Percentiles rank a stretch among this genome's conserved stretches.
Evolutionary conservation across 2,329 filamentous ascomycete genomes (phyloP).

Genomic region (Aspergillus uvarum): DNA sequence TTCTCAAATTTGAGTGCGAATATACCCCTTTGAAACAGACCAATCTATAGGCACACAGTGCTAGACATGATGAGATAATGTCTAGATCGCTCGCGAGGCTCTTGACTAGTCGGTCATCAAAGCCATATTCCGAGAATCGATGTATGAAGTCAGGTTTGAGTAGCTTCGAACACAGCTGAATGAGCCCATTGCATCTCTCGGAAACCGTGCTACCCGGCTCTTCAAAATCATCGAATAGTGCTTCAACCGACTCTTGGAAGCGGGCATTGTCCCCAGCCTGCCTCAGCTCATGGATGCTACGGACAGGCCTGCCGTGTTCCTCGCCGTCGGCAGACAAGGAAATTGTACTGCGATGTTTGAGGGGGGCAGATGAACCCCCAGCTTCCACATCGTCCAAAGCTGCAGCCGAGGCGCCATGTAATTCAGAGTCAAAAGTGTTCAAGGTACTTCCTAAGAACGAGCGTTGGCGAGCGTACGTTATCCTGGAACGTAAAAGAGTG

Average conservation of each 20-base stretch:
- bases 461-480: conserved; percentile 61
- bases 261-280: conserved; percentile 58
- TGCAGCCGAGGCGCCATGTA: conserved; percentile 1
- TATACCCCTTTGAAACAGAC: conserved; percentile 28
- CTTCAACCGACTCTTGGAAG: conserved; percentile 56
- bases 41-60: conserved; percentile 35
- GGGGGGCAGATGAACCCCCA: conserved; percentile 7
- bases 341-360: conserved; percentile 14
- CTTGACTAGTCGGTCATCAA: conserved; percentile 67
- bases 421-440: conserved; percentile 14
- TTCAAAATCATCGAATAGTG: conserved; percentile 60
- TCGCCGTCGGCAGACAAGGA: conserved; percentile 48
- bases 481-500: conserved; percentile 40
- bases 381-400: conserved; percentile 3
- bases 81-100: conserved; percentile 62
- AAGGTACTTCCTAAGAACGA: conserved; percentile 58
- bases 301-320: conserved; percentile 46
- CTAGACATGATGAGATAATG: conserved; percentile 33
- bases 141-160: conserved; percentile 40
- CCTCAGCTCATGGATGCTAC: conserved; percentile 62
- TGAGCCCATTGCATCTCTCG: conserved; percentile 53
- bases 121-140: conserved; percentile 70
- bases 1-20: conserved; percentile 28
- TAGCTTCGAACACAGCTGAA: conserved; percentile 57
- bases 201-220: conserved; percentile 47